Conservation (phyloP, 2,329 filamentous ascomycete species). For the Venturia carpophila region DNA sequence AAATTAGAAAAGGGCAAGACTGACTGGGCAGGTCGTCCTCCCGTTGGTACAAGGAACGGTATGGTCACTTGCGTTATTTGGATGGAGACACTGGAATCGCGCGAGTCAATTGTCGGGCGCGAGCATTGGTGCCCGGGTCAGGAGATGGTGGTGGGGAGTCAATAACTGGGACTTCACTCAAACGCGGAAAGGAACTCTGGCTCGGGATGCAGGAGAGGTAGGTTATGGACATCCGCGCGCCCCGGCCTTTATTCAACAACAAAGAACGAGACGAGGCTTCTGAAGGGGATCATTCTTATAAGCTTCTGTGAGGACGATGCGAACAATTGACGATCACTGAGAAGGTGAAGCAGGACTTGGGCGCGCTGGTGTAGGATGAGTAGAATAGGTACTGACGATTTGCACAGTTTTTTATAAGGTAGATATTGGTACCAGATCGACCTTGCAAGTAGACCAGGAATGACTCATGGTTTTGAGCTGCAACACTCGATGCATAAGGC, state of each 20-base stretch:
- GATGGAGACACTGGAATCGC: constrained; percentile 86
- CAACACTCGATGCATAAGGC: background rate
- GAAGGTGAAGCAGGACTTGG: background rate
- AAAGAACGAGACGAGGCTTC: background rate
- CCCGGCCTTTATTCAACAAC: background rate
- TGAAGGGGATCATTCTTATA: background rate
- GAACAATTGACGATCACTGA: background rate
- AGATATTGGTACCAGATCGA: background rate
- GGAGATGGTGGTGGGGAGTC: constrained; percentile 91
- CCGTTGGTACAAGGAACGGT: constrained; percentile 79
- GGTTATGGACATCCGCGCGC: background rate
- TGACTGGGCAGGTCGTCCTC: constrained; percentile 54
- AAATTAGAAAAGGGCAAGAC: too few species aligned
- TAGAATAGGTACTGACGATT: background rate
- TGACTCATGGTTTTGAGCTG: background rate
- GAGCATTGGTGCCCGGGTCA: constrained; percentile 64
- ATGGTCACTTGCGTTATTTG: constrained; percentile 78
- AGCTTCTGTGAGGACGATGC: background rate
- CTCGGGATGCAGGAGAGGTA: constrained; percentile 19
- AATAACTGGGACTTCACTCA: constrained; percentile 77
- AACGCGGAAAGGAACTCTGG: constrained; percentile 18
- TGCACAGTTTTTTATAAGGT: background rate
- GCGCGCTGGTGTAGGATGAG: background rate
- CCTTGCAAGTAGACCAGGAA: background rate
- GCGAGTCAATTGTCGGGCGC: constrained; percentile 69